These are phyloP conservation scores for Cucurbita moschata DNA, from an alignment of 306 rosid species.

Conservation along the genomic window DNA sequence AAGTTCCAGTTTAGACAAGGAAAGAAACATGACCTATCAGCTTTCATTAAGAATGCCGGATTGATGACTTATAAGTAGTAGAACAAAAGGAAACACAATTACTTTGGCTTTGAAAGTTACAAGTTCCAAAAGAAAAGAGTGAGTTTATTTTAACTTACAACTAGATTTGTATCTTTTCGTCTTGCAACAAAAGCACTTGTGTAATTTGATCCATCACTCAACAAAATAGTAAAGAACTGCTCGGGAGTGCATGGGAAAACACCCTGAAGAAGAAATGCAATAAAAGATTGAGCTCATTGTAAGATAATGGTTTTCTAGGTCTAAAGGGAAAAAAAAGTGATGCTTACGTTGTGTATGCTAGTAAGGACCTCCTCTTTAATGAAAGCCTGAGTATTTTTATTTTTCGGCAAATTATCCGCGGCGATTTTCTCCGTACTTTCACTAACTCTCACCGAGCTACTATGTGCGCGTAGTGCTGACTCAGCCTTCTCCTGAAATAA, in stretches of 20 bases:
- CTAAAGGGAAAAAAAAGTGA: background rate
- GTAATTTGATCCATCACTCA: conserved; percentile 54
- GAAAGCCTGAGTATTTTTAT: conserved; percentile 51
- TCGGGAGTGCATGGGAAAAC: conserved; percentile 70
- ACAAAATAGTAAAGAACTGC: conserved; percentile 49
- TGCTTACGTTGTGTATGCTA: conserved; percentile 58
- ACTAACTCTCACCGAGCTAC: conserved; percentile 67
- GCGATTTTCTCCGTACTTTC: conserved; percentile 32
- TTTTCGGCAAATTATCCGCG: conserved; percentile 33
- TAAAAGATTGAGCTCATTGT: conserved; percentile 11
- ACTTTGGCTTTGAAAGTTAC: background rate
- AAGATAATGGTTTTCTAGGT: background rate
- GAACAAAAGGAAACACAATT: background rate
- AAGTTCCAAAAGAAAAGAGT: background rate
- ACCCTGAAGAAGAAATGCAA: conserved; percentile 37
- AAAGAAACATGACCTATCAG: background rate
- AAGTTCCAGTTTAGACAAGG: background rate
- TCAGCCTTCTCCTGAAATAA: conserved; percentile 65
- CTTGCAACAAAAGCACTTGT: conserved; percentile 47
- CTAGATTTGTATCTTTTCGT: conserved; percentile 76
- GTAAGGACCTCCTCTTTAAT: conserved; percentile 63
- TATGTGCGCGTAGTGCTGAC: conserved; percentile 91
- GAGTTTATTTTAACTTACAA: conserved; percentile 39
- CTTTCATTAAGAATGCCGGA: background rate
- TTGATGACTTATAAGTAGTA: background rate